A percentile compares a stretch with the other conserved stretches of the same genome.
These are phyloP conservation scores for Colletotrichum sp. DNA, from an alignment of 2,329 filamentous ascomycete genomes.

Conservation along the genomic window DNA sequence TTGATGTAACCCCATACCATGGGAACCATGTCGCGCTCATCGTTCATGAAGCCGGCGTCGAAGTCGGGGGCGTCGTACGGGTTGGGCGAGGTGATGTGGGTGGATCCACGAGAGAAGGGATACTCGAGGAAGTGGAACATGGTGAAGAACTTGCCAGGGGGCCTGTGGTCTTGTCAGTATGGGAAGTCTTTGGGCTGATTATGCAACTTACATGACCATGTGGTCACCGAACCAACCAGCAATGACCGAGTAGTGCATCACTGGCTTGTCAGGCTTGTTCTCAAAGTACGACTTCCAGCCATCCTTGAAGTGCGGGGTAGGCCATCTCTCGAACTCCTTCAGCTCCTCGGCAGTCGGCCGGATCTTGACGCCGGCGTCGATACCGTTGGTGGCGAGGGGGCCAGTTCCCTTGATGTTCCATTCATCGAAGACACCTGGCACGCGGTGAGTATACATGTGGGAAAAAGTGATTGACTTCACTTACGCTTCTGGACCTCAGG, in stretches of 20 bases:
- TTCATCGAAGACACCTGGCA: conserved; percentile 70
- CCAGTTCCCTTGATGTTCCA: conserved; percentile 83
- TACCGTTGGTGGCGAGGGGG: conserved; percentile 78
- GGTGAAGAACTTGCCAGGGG: conserved; percentile 80
- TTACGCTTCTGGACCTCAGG: conserved; percentile 71
- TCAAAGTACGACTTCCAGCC: conserved; percentile 86
- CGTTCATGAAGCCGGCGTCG: conserved; percentile 85
- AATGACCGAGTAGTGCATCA: conserved; percentile 86
- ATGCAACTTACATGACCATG: conserved; percentile 56
- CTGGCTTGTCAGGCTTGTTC: conserved; percentile 83
- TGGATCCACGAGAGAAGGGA: conserved; percentile 75
- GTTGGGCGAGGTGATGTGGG: conserved; percentile 73
- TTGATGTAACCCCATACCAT: conserved; percentile 89
- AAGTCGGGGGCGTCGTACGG: conserved; percentile 80
- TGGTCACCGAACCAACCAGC: conserved; percentile 69
- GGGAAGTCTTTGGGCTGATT: not conserved
- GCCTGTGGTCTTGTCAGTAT: conserved; percentile 59
- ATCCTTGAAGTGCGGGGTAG: conserved; percentile 73
- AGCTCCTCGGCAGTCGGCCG: conserved; percentile 73
- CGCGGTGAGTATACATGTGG: not conserved
- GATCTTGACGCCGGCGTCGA: conserved; percentile 81
- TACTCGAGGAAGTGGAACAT: conserved; percentile 87
- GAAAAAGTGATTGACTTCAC: conserved; percentile 7
- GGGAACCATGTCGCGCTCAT: conserved; percentile 82
- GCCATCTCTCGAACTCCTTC: conserved; percentile 73